Conservation (phyloP, 2,329 filamentous ascomycete genomes). For the Alternaria brassicicola region DNA sequence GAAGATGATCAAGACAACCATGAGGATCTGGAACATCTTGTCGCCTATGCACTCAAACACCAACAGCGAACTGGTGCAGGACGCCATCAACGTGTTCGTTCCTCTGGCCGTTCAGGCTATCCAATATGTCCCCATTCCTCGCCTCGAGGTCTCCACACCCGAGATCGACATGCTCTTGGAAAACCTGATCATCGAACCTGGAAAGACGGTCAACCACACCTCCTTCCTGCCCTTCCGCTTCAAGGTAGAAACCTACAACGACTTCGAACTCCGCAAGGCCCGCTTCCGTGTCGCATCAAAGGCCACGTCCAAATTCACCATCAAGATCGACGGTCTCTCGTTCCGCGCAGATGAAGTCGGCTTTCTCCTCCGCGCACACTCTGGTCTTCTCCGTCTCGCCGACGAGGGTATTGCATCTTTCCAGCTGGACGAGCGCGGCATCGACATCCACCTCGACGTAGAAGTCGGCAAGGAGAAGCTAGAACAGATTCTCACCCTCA, state of each 20-base stretch:
- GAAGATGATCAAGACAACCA: slow-evolving; percentile 69
- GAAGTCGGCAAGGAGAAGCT: slow-evolving; percentile 79
- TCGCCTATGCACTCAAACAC: slow-evolving; percentile 68
- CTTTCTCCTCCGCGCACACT: slow-evolving; percentile 84
- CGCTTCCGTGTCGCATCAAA: slow-evolving; percentile 70
- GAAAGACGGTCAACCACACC: slow-evolving; percentile 78
- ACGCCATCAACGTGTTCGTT: slow-evolving; percentile 79
- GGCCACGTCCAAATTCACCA: slow-evolving; percentile 74
- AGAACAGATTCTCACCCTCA: slow-evolving; percentile 81
- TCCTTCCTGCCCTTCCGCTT: slow-evolving; percentile 89
- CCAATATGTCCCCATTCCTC: slow-evolving; percentile 87
- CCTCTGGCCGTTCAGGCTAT: slow-evolving; percentile 77
- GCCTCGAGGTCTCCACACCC: slow-evolving; percentile 84
- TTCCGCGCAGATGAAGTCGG: slow-evolving; percentile 85
- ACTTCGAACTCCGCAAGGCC: slow-evolving; percentile 82
- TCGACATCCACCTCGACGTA: slow-evolving; percentile 84
- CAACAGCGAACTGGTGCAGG: slow-evolving; percentile 74
- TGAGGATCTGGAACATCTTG: slow-evolving; percentile 71
- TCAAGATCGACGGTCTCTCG: slow-evolving; percentile 82
- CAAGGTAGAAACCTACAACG: slow-evolving; percentile 81
- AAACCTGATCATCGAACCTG: slow-evolving; percentile 88
- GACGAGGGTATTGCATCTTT: slow-evolving; percentile 89
- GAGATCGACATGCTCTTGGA: slow-evolving; percentile 85
- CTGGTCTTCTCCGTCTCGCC: slow-evolving; percentile 73
- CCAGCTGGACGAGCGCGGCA: slow-evolving; percentile 81